These are phyloP conservation scores for Aspergillus saccharolyticus DNA, from an alignment of 495 filamentous ascomycete genomes.

Conservation along the genomic window DNA sequence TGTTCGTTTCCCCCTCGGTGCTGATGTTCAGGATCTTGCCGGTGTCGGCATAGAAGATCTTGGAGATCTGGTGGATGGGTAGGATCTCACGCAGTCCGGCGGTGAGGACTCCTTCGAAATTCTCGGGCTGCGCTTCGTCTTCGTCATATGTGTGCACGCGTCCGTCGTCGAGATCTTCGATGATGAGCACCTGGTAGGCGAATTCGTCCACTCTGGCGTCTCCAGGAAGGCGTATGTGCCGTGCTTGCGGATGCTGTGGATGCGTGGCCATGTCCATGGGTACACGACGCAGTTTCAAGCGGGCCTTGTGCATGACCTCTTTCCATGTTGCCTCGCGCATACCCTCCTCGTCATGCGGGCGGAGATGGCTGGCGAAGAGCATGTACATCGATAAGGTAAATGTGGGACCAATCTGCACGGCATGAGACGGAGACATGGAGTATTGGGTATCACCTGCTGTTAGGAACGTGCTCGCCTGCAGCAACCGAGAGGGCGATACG, in stretches of 20 bases:
- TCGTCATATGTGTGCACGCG: slow-evolving; percentile 80
- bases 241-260: slow-evolving; percentile 11
- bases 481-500: slow-evolving; percentile 82
- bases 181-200: slow-evolving; percentile 79
- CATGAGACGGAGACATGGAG: slow-evolving; percentile 51
- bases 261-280: slow-evolving; percentile 38
- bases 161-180: slow-evolving; percentile 92
- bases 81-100: slow-evolving; percentile 82
- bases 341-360: slow-evolving; percentile 57
- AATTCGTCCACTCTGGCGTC: slow-evolving; percentile 62
- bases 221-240: slow-evolving; percentile 35
- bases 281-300: slow-evolving; percentile 68
- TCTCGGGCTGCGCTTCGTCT: slow-evolving; percentile 49
- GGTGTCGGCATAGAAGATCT: slow-evolving; percentile 96
- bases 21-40: slow-evolving; percentile 91
- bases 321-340: slow-evolving; percentile 86
- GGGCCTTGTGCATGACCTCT: slow-evolving; percentile 93
- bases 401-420: slow-evolving; percentile 81
- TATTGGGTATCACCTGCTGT: slow-evolving; percentile 86
- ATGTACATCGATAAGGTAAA: slow-evolving; percentile 94
- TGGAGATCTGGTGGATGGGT: slow-evolving; percentile 86
- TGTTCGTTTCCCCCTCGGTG: slow-evolving; percentile 70
- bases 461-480: slow-evolving; percentile 92
- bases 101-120: slow-evolving; percentile 61
- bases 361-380: slow-evolving; percentile 81